Conservation (phyloP, 306 rosid genomes). For the Cucurbita argyrosperma region DNA sequence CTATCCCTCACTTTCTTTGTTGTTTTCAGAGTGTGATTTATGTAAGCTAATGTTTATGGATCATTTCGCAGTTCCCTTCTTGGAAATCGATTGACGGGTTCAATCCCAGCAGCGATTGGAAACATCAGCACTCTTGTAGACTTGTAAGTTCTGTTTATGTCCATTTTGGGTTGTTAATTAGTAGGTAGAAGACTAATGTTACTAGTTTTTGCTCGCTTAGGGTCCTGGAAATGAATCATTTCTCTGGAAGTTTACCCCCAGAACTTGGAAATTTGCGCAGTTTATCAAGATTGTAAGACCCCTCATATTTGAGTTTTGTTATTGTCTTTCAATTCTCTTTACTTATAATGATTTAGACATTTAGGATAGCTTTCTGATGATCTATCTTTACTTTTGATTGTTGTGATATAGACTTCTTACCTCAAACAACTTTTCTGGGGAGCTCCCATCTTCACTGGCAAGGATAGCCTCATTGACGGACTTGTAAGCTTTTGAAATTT, state of each 20-base stretch:
- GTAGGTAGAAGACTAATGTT: not conserved
- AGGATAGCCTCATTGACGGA: conserved; percentile 26
- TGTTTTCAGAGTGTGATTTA: not conserved
- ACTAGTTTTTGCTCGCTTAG: conserved; percentile 16
- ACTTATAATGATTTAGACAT: not conserved
- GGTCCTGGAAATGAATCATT: conserved; percentile 37
- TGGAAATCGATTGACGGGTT: conserved; percentile 53
- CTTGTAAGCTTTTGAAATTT: conserved; percentile 31
- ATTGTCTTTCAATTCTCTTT: not conserved
- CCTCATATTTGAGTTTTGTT: not conserved
- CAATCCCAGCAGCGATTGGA: conserved; percentile 51
- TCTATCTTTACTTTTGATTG: not conserved
- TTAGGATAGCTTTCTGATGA: not conserved
- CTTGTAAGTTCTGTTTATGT: conserved; percentile 34
- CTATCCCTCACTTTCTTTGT: not conserved
- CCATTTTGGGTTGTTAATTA: not conserved
- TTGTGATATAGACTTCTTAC: conserved; percentile 29
- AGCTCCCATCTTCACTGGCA: conserved; percentile 40
- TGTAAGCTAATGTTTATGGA: not conserved
- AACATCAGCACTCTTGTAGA: conserved; percentile 43
- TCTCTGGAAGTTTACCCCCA: conserved; percentile 49
- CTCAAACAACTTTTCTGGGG: conserved; percentile 61
- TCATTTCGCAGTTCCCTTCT: conserved; percentile 33
- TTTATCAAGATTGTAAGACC: conserved; percentile 43
- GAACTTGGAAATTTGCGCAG: conserved; percentile 39